phyloP scores from a whole-genome alignment of 2,329 filamentous ascomycete species.

The Hirsutella thompsonii region DNA sequence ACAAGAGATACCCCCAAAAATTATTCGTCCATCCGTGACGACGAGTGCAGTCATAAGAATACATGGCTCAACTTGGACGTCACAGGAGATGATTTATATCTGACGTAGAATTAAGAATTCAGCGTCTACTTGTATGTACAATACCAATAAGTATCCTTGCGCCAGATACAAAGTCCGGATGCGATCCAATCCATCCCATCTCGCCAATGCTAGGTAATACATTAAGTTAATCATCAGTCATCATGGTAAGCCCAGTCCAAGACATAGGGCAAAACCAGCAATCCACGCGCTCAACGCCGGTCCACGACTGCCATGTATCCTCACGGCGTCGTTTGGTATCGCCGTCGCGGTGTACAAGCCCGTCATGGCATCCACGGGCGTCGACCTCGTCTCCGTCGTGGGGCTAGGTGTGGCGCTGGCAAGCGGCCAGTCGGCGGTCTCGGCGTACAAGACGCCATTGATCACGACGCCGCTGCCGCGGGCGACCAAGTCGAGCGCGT shows the following conservation, averaged over 20 bases:
- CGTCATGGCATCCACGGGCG: conserved; percentile 13
- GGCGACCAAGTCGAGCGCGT: conserved; percentile 34
- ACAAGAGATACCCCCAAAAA: conserved; percentile 5
- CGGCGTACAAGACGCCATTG: conserved; percentile 42
- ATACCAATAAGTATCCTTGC: too few relatives aligned
- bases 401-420: conserved; percentile 12
- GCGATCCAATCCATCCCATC: too few relatives aligned
- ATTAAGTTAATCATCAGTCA: too few relatives aligned
- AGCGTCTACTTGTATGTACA: too few relatives aligned
- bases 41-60: too few relatives aligned
- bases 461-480: conserved; percentile 40
- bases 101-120: too few relatives aligned
- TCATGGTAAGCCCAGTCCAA: neutral
- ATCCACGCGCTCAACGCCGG: neutral
- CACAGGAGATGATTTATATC: too few relatives aligned
- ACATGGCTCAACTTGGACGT: too few relatives aligned
- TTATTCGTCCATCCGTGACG: neutral
- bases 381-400: conserved; percentile 7
- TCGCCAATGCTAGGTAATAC: too few relatives aligned
- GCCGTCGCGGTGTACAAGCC: conserved; percentile 22
- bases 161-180: too few relatives aligned
- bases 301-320: neutral
- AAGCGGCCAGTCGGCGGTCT: conserved; percentile 27
- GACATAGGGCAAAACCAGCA: neutral
- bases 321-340: conserved; percentile 11